Evolutionary conservation across 768 basidiomycete genomes (phyloP).

Genomic region (Suillus luteus): DNA sequence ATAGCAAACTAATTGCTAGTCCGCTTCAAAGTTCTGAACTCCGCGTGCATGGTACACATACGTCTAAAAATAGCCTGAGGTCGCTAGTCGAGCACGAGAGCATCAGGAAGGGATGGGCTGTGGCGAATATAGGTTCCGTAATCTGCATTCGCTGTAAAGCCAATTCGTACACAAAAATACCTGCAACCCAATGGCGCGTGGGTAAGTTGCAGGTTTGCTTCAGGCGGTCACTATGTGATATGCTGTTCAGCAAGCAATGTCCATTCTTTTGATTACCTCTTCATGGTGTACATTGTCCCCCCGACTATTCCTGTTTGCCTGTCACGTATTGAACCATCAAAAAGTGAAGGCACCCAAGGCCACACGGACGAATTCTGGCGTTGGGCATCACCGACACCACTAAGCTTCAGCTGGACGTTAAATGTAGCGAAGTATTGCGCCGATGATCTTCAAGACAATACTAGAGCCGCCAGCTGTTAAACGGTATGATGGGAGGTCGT

Average conservation of each 20-base stretch:
- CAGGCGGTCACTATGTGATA: not conserved
- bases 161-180: not conserved
- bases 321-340: not conserved
- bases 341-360: not conserved
- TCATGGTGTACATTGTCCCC: not conserved
- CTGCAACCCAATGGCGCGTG: not conserved
- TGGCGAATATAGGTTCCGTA: too few species aligned
- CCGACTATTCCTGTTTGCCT: not conserved
- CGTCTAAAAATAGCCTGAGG: too few species aligned
- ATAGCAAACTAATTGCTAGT: too few species aligned
- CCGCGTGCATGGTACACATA: too few species aligned
- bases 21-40: too few species aligned
- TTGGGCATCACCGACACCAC: not conserved
- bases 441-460: not conserved
- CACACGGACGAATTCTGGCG: not conserved
- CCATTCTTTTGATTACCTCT: not conserved
- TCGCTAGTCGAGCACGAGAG: too few species aligned
- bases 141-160: too few species aligned
- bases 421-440: not conserved
- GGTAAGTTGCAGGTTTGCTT: not conserved
- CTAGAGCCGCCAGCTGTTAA: not conserved
- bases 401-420: not conserved
- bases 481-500: not conserved
- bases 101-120: too few species aligned
- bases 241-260: not conserved